These are phyloP conservation scores for Colletotrichum agaves DNA, from an alignment of 2,329 filamentous ascomycete genomes.

Conservation along the genomic window DNA sequence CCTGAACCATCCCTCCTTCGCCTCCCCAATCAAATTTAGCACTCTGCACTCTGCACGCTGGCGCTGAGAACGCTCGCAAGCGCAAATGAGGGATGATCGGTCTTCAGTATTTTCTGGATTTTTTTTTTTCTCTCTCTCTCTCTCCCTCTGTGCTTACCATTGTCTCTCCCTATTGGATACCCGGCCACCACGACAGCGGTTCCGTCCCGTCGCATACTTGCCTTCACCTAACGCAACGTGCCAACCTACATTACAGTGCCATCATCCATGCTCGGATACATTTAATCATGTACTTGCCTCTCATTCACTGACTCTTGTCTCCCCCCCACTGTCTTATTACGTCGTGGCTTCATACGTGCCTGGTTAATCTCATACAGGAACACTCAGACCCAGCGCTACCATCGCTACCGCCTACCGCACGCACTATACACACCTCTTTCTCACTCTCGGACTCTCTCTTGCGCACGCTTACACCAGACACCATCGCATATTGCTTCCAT, in stretches of 20 bases:
- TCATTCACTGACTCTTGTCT: slow-evolving; percentile 35
- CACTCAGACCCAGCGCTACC: slow-evolving; percentile 32
- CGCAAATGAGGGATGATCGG: neutral
- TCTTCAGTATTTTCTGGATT: neutral
- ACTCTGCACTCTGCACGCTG: slow-evolving; percentile 7
- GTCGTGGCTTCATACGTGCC: slow-evolving; percentile 35
- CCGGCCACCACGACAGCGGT: slow-evolving; percentile 14
- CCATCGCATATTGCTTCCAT: neutral
- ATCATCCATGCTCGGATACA: neutral
- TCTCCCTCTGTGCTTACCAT: neutral
- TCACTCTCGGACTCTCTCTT: neutral
- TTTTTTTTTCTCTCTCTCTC: neutral
- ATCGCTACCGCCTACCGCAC: slow-evolving; percentile 9
- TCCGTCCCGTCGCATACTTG: slow-evolving; percentile 22
- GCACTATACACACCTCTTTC: slow-evolving; percentile 12
- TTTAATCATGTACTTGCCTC: slow-evolving; percentile 17
- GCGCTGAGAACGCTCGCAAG: neutral
- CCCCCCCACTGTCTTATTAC: slow-evolving; percentile 37
- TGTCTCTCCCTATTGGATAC: slow-evolving; percentile 15
- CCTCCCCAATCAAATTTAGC: slow-evolving; percentile 35
- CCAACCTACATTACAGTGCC: slow-evolving; percentile 8
- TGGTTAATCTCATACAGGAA: slow-evolving; percentile 34
- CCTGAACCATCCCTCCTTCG: slow-evolving; percentile 38
- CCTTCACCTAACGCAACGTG: neutral
- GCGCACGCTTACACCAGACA: slow-evolving; percentile 1